Percentiles rank a stretch among this genome's conserved stretches.
Conservation (phyloP, 345 rosid species). For the Ceriops zippeliana region DNA sequence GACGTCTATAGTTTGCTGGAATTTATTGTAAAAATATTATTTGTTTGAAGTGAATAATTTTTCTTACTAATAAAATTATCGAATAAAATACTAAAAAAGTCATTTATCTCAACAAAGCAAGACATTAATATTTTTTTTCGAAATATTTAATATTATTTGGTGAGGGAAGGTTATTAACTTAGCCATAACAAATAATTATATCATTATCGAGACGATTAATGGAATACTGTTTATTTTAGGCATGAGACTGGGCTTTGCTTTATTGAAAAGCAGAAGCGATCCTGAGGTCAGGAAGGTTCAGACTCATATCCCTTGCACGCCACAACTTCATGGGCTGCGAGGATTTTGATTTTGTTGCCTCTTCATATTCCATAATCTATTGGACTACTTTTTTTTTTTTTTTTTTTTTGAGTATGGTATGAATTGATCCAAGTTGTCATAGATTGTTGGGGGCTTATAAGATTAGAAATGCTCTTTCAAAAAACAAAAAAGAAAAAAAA, state of each 20-base stretch:
- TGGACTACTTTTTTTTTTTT: not conserved
- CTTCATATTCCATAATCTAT: no score
- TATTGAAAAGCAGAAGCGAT: conserved; percentile 11
- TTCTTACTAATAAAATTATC: no score
- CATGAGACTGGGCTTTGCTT: conserved; percentile 7
- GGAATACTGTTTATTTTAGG: not conserved
- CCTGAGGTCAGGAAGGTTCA: no score
- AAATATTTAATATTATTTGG: no score
- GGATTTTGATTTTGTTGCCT: conserved; percentile 1
- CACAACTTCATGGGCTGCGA: not conserved
- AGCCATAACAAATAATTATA: not conserved
- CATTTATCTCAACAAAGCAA: no score
- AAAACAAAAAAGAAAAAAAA: no score
- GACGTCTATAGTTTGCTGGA: not conserved
- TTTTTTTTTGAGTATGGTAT: not conserved
- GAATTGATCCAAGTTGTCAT: not conserved
- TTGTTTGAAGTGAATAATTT: no score
- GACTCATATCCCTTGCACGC: conserved; percentile 16
- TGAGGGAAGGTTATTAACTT: no score
- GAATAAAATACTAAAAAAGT: no score
- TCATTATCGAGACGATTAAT: not conserved
- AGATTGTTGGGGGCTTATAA: not conserved
- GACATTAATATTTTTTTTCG: no score
- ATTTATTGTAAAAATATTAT: no score
- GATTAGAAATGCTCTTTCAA: no score